Percentiles rank a stretch among this genome's conserved stretches.
Conservation (phyloP, 495 filamentous ascomycete genomes). For the Talaromyces liani region DNA sequence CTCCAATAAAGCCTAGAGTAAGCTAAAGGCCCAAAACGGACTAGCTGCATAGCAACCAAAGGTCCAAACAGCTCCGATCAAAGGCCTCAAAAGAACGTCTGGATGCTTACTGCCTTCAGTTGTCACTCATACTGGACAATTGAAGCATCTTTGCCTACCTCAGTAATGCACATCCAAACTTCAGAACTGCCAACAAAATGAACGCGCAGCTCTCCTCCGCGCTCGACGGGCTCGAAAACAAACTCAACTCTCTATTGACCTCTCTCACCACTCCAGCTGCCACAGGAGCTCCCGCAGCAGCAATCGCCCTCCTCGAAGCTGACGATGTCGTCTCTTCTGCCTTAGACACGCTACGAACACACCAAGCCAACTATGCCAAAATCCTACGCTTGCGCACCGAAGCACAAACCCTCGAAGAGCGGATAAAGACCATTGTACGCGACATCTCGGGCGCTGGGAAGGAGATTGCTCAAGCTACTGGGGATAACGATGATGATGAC, state of each 20-base stretch:
- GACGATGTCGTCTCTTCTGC: slow-evolving; percentile 34
- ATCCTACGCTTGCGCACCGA: slow-evolving; percentile 31
- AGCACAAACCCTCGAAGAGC: slow-evolving; percentile 30
- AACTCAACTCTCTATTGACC: slow-evolving; percentile 33
- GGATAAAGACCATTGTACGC: slow-evolving; percentile 34
- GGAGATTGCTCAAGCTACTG: slow-evolving; percentile 25
- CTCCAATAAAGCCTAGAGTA: background rate
- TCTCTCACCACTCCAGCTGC: slow-evolving; percentile 38
- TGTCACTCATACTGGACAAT: background rate
- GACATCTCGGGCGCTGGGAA: slow-evolving; percentile 33
- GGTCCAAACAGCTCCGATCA: background rate
- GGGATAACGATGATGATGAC: slow-evolving; percentile 15
- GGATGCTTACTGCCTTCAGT: background rate
- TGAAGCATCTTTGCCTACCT: background rate
- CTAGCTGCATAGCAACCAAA: background rate
- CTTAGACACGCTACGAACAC: slow-evolving; percentile 31
- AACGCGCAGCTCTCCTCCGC: slow-evolving; percentile 29
- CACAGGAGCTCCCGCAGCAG: slow-evolving; percentile 32
- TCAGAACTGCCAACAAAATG: slow-evolving; percentile 19
- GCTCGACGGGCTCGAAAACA: slow-evolving; percentile 31
- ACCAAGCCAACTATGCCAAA: slow-evolving; percentile 36
- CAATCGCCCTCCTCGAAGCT: slow-evolving; percentile 30
- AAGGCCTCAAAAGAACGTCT: background rate
- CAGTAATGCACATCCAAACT: background rate
- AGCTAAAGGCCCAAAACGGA: background rate